Conservation (phyloP, 2,329 filamentous ascomycete species). For the Lasiodiplodia sp. region DNA sequence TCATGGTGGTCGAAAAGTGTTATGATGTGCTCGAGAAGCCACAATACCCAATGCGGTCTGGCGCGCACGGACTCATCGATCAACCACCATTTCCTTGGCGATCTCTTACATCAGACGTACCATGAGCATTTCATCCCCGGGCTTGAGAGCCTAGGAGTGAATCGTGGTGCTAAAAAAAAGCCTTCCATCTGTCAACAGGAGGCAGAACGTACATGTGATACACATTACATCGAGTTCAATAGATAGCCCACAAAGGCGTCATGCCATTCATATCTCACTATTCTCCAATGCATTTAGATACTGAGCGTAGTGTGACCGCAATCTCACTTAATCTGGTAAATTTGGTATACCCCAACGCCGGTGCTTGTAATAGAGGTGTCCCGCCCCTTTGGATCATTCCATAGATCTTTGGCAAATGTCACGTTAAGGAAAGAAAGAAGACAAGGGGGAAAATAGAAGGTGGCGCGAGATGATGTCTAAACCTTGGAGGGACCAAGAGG, state of each 20-base stretch:
- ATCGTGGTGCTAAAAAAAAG: background rate
- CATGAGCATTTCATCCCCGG: no score
- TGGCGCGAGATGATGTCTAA: background rate
- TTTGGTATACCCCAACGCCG: conserved; percentile 27
- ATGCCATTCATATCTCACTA: conserved; percentile 9
- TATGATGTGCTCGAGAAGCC: background rate
- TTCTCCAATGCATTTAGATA: conserved; percentile 1
- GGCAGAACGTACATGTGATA: background rate
- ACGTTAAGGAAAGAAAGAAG: conserved; percentile 14
- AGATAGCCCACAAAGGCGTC: background rate
- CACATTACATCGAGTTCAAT: background rate
- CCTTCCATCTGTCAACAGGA: background rate
- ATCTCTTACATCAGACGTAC: conserved; percentile 3
- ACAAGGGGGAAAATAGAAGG: background rate
- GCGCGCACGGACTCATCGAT: conserved; percentile 9
- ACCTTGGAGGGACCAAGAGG: conserved; percentile 12
- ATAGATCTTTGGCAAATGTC: conserved; percentile 1
- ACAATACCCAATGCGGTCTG: background rate
- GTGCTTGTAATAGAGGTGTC: background rate
- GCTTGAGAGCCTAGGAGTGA: background rate
- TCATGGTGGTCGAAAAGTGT: background rate
- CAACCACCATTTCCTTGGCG: conserved; percentile 14
- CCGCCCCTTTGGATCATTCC: conserved; percentile 12
- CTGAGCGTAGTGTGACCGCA: background rate
- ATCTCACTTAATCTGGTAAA: conserved; percentile 10